A percentile compares a stretch with the other conserved stretches of the same genome.
Conservation (phyloP, 106 monocot genomes). For the Amphibolis antarctica region DNA sequence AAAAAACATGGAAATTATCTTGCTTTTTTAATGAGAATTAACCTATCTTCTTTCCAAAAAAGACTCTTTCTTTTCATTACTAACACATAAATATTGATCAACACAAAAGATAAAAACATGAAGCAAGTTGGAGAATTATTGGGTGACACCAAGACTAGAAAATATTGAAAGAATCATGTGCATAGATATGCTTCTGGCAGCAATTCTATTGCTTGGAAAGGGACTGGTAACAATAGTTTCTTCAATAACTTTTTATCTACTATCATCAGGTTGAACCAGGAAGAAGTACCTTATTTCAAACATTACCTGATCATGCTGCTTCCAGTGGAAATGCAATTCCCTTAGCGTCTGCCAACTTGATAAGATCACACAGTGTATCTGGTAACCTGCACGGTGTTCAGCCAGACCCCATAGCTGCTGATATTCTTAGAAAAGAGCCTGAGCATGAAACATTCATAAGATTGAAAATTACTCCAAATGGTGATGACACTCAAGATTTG, state of each 20-base stretch:
- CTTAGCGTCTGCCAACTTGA: conserved; percentile 51
- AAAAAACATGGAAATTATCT: too few relatives aligned
- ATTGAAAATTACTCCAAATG: conserved; percentile 59
- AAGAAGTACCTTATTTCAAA: conserved; percentile 24
- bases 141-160: too few relatives aligned
- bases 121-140: too few relatives aligned
- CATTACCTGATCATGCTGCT: conserved; percentile 30
- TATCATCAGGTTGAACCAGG: conserved; percentile 34
- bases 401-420: conserved; percentile 84
- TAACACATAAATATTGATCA: too few relatives aligned
- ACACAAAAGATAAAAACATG: too few relatives aligned
- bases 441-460: conserved; percentile 86
- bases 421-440: conserved; percentile 92
- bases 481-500: conserved; percentile 18
- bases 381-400: conserved; percentile 88
- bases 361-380: conserved; percentile 80
- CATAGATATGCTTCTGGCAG: too few relatives aligned
- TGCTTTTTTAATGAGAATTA: too few relatives aligned
- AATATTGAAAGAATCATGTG: too few relatives aligned
- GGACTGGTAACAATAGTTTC: too few relatives aligned
- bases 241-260: neutral
- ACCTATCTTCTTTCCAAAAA: too few relatives aligned
- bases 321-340: conserved; percentile 47
- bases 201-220: too few relatives aligned
- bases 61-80: too few relatives aligned